Conservation (phyloP, 164 flowering plant genomes). For the Brasenia schreberi region DNA sequence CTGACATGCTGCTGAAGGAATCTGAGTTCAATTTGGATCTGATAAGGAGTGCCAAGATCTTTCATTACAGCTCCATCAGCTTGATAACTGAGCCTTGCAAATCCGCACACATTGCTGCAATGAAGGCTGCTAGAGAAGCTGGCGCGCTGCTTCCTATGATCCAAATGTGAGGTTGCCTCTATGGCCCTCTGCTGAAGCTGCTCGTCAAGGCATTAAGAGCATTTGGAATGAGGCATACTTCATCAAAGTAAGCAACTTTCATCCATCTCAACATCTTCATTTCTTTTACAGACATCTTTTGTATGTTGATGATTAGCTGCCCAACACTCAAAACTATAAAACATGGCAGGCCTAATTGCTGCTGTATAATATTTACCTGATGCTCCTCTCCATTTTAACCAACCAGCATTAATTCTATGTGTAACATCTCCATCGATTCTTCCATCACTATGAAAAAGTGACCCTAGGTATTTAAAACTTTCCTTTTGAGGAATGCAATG, state of each 20-base stretch:
- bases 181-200: conserved; percentile 59
- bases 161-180: conserved; percentile 64
- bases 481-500: too few species aligned
- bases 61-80: conserved; percentile 75
- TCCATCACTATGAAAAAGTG: too few species aligned
- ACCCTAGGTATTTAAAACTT: too few species aligned
- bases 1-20: conserved; percentile 49
- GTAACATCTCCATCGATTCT: too few species aligned
- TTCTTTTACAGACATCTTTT: too few species aligned
- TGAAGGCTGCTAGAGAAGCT: conserved; percentile 53
- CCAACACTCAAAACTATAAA: too few species aligned
- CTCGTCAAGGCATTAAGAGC: conserved; percentile 44
- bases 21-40: conserved; percentile 40
- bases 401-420: too few species aligned
- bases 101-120: conserved; percentile 65
- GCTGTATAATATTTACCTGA: too few species aligned
- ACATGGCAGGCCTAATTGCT: too few species aligned
- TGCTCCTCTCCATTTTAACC: too few species aligned
- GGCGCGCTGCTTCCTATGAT: conserved; percentile 63
- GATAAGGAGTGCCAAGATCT: conserved; percentile 37
- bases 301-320: too few species aligned
- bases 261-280: too few species aligned
- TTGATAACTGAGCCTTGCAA: conserved; percentile 61
- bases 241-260: conserved; percentile 33
- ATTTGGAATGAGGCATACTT: conserved; percentile 63